Evolutionary conservation across 495 filamentous ascomycete genomes (phyloP).

Genomic region (Evansstolkia leycettana): DNA sequence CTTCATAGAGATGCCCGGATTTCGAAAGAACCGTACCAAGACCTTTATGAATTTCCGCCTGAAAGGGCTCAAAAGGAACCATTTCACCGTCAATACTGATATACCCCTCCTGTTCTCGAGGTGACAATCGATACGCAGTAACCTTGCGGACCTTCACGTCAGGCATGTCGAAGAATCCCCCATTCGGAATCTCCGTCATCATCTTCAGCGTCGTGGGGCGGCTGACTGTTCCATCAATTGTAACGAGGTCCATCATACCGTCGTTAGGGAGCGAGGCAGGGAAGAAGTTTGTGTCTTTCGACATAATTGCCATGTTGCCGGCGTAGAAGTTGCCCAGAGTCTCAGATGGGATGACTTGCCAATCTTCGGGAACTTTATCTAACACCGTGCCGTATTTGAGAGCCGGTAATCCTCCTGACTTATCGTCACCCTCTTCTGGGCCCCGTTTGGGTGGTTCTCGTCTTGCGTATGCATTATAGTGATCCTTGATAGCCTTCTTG

Average conservation of each 20-base stretch:
- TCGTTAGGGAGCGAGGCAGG: constrained; percentile 72
- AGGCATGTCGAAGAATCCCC: constrained; percentile 63
- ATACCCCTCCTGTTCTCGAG: constrained; percentile 58
- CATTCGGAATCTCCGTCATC: constrained; percentile 56
- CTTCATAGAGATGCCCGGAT: constrained; percentile 59
- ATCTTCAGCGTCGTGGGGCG: constrained; percentile 49
- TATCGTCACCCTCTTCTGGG: constrained; percentile 6
- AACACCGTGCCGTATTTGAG: constrained; percentile 69
- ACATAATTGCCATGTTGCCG: constrained; percentile 92
- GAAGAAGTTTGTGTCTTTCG: constrained; percentile 80
- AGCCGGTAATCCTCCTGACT: constrained; percentile 48
- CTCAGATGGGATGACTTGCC: constrained; percentile 58
- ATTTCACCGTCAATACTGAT: constrained; percentile 92
- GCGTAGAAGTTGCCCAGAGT: constrained; percentile 87
- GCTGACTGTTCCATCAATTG: constrained; percentile 62
- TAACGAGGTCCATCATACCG: constrained; percentile 74
- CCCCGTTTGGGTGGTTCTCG: constrained; percentile 16
- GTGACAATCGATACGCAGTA: constrained; percentile 68
- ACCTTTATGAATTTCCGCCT: constrained; percentile 77
- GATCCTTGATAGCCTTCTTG: constrained; percentile 61
- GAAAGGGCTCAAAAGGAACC: constrained; percentile 75
- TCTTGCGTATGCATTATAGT: constrained; percentile 46
- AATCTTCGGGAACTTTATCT: constrained; percentile 62
- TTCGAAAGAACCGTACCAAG: constrained; percentile 76
- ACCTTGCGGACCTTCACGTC: constrained; percentile 75